Percentiles rank a stretch among this genome's conserved stretches.
Conservation (phyloP, 202 grass and related monocot genomes). For the Setaria italica region DNA sequence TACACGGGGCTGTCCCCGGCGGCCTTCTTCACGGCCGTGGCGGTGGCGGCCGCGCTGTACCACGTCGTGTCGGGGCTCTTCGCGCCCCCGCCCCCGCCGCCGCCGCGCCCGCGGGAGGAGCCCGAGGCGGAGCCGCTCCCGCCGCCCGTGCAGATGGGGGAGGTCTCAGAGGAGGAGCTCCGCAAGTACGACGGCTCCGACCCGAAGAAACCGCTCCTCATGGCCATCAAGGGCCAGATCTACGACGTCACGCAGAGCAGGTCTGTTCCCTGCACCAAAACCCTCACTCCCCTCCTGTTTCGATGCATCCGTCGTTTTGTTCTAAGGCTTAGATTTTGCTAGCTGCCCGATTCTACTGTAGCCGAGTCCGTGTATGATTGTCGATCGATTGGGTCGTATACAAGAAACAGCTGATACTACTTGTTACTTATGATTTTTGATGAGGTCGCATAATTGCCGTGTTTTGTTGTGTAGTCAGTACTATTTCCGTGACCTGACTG, state of each 20-base stretch:
- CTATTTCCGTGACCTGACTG: not conserved
- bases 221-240: slow-evolving; percentile 93
- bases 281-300: not conserved
- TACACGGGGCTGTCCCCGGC: slow-evolving; percentile 88
- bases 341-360: not conserved
- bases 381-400: not conserved
- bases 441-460: not conserved
- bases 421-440: not conserved
- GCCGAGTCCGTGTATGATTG: not conserved
- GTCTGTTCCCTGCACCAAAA: slow-evolving; percentile 26
- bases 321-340: slow-evolving; percentile 4
- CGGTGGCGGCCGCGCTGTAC: slow-evolving; percentile 76
- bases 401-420: not conserved
- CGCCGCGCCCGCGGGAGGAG: slow-evolving; percentile 35
- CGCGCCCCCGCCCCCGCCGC: slow-evolving; percentile 43
- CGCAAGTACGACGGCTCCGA: slow-evolving; percentile 68
- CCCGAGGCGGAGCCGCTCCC: slow-evolving; percentile 68
- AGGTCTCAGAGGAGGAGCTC: slow-evolving; percentile 79
- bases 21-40: slow-evolving; percentile 83
- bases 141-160: slow-evolving; percentile 75
- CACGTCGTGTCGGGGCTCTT: slow-evolving; percentile 74
- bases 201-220: slow-evolving; percentile 74
- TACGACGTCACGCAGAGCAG: slow-evolving; percentile 93
- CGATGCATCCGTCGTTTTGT: not conserved
- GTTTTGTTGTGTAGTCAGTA: not conserved